Evolutionary conservation across 2,329 filamentous ascomycete species (phyloP), one percentile per base, ranked within the genome.

Genomic region (Neoscytalidium dimidiatum): DNA sequence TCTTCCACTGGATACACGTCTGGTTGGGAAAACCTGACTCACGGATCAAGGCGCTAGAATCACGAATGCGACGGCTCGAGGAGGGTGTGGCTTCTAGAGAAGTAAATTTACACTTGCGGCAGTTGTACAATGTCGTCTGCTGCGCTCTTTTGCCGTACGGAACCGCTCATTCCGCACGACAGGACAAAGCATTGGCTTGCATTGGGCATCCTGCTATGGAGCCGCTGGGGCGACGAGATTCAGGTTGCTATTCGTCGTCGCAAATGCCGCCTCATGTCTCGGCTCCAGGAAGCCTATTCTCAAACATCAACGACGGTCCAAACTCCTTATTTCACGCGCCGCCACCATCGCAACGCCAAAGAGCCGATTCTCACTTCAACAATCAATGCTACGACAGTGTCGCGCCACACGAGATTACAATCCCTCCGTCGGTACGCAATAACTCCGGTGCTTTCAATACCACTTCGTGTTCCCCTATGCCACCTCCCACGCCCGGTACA

Each of bases 1-100:
- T 65, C 11, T 48, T 61, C 26, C 63, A 65, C 19, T 65, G 63
- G 63, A 28, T 65, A 21, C 63, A 65, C 19, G 63, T 65, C 23
- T 65, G 63, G 63, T 13, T 65, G 8, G 63, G 63, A 13, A 65
- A 53, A 61, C 63, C 63, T 19, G 63, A 65, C 35, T 43, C 35
- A 14, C 53, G 46, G 11, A 44, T 61, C 17, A 35, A 48, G 13
- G 44, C 57, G 14, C 23, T 65, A n/a, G 56, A 65, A 21, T 33
- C 46, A 4, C 53, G 63, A 9, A 43, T 65, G 56, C 53, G 56
- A 19, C 14, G 31, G 33, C 17, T 65, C 31, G 63, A 65, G 26
- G 63, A 65, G 26, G 63, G 62, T 3, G 21, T 14, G 38, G 43
- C 17, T 5, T 33, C 29, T 5, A 53, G 62, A 31, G 62, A 64